Percentiles rank a stretch among this genome's conserved stretches.
These are phyloP conservation scores for Ceratobasidium sp. DNA, from an alignment of 1,284 basidiomycete species.

Conservation along the genomic window DNA sequence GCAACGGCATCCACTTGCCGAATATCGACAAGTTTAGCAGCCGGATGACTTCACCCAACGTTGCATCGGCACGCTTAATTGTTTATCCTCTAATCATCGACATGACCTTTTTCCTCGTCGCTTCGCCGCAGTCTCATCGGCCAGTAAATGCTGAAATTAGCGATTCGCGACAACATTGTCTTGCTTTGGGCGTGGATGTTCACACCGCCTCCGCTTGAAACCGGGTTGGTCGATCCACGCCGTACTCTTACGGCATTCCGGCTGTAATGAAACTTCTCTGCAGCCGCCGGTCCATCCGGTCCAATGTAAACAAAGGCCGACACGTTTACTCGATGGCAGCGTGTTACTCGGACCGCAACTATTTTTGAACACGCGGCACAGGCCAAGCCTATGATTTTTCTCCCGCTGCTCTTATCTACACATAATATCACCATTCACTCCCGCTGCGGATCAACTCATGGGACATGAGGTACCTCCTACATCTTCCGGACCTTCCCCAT, in stretches of 20 bases:
- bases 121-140: neutral
- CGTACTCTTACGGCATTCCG: neutral
- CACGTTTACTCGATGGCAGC: neutral
- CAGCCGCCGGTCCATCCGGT: neutral
- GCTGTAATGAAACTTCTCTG: neutral
- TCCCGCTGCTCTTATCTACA: too few species aligned
- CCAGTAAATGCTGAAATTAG: neutral
- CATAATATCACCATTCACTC: neutral
- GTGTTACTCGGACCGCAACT: neutral
- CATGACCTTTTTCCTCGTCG: too few species aligned
- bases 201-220: neutral
- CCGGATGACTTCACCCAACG: neutral
- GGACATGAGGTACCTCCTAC: neutral
- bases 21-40: neutral
- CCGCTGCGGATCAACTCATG: neutral
- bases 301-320: neutral
- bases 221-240: neutral
- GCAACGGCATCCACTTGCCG: neutral
- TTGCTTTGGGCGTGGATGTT: too few species aligned
- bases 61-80: neutral
- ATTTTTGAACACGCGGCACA: neutral
- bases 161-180: too few species aligned
- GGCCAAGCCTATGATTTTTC: too few species aligned
- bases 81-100: neutral
- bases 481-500: slow-evolving; percentile 1